phyloP scores from a whole-genome alignment of 805 yeast species.

The Diddensiella caesifluorescens region DNA sequence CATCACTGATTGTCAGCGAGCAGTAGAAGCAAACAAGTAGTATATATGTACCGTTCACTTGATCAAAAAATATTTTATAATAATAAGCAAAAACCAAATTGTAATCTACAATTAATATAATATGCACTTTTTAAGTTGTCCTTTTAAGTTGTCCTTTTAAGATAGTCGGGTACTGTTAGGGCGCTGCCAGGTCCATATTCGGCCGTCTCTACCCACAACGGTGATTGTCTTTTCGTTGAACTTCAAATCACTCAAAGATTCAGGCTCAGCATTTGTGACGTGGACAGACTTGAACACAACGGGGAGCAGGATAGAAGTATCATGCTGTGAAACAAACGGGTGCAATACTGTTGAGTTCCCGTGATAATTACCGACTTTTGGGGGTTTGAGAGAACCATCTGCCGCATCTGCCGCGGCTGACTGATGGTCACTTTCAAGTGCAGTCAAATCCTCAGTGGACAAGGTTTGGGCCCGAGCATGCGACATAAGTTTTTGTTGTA shows the following conservation, averaged over 20 bases:
- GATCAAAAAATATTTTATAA: too few relatives aligned
- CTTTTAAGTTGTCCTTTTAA: too few relatives aligned
- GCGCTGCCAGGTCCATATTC: constrained; percentile 32
- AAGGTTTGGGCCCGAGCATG: background rate
- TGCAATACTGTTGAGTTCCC: constrained; percentile 18
- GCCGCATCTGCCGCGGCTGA: background rate
- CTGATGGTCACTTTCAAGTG: constrained; percentile 3
- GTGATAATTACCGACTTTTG: background rate
- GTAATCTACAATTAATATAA: too few relatives aligned
- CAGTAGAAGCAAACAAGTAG: too few relatives aligned
- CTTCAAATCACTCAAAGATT: constrained; percentile 26
- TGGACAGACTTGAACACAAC: constrained; percentile 24
- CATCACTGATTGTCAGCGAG: constrained; percentile 78
- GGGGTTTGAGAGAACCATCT: constrained; percentile 1
- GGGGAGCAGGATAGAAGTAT: constrained; percentile 27
- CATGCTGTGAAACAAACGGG: constrained; percentile 25
- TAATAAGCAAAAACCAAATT: too few relatives aligned
- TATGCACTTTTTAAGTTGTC: too few relatives aligned
- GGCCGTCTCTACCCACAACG: constrained; percentile 31
- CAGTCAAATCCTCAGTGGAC: constrained; percentile 5
- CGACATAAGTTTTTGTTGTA: constrained; percentile 1
- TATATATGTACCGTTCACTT: too few relatives aligned
- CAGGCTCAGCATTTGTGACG: constrained; percentile 24
- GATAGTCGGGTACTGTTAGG: too few relatives aligned
- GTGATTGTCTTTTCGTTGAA: constrained; percentile 23